Evolutionary conservation across 805 yeast genomes (phyloP), one percentile per base, ranked within the genome.

Genomic region (Yarrowia sp.): DNA sequence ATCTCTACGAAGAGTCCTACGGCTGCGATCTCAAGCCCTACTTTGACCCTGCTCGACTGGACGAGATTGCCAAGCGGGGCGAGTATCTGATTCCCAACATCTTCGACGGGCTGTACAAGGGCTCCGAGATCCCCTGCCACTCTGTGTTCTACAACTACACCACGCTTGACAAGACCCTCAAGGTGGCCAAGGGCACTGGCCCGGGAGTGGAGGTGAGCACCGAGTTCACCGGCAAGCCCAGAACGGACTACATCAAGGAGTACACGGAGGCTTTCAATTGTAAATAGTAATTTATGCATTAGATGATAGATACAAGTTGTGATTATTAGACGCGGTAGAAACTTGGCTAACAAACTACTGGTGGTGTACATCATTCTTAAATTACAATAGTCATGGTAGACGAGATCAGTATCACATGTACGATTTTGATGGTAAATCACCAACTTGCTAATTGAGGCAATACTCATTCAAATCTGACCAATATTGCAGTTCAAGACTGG

Each of bases 221-320:
- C 4, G 13, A 10, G 14, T 58, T 58, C 13, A 50, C 43, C 2
- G 64, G 64, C 9, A n/a, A 17, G 40, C n/a, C 13, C 24, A 24
- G 33, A 50, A 33, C 43, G 50, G 50, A 58, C 30, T 58, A 58
- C 33, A 58, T 19, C 8, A 43, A 43, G 10, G 30, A 13, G 39
- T 58, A 58, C 40, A 43, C 17, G 12, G 40, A 58, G n/a, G 50
- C 50, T 33, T 43, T 33, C 44, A n/a, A 33, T 33, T 58, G 64
- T 58, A 58, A 17, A 58, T 58, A 58, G 64, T 58, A 30, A 55
- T 55, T 55, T 34, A 50, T 50, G 56, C 56, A 49, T 49, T n/a
- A 36, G 30, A 24, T 24, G 30, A 24, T 24, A 24, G 30, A 24
- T 7, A 24, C 7, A 24, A 7, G 30, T 24, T 24, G 30, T n/a